Evolutionary conservation across 768 basidiomycete genomes (phyloP), one percentile per base, ranked within the genome.

Genomic region (Coprinopsis cinerea): DNA sequence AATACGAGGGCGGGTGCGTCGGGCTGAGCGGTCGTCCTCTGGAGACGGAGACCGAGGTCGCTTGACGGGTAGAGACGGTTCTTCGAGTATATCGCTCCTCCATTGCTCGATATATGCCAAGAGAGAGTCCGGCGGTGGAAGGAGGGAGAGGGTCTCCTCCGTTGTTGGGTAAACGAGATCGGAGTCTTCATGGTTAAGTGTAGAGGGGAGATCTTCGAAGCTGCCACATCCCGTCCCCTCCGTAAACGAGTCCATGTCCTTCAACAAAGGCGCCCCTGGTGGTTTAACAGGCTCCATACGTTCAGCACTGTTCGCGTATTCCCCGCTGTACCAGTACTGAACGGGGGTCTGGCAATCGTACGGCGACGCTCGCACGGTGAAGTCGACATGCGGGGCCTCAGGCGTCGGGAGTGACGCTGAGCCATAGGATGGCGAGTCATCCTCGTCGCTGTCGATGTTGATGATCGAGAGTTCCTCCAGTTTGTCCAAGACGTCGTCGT

Each of bases 211-310:
- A 45, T 70, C 75, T 54, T 77, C 76, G 61, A 78, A 79, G 53
- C 76, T 76, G 39, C 79, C 78, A 49, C 65, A 61, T 14, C 69
- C 72, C 7, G 75, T 77, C 26, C 79, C 79, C 41, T 80, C 78
- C n/a, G 77, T 78, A 66, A 82, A 82, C 47, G 77, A 74, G 53
- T 81, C 79, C 26, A 73, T 59, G 58, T 82, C 80, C 62, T 76
- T 79, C 57, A 82, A 57, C 51, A 69, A 58, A 9, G 79, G 80
- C 24, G 80, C 76, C 2, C 61, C 67, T 15, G 76, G 72, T 28
- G 65, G 57, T 48, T 61, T 54, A 47, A 69, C 58, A 36, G 57
- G 54, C 24, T 53, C 53, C 28, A 64, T 61, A 44, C 47, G 54
- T n/a, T 55, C 45, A 30, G 55, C 58, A 58, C 57, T 54, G 51